Percentiles rank a stretch among this genome's conserved stretches.
phyloP scores from a whole-genome alignment of 2,329 filamentous ascomycete species.

The Uncinocarpus reesii region DNA sequence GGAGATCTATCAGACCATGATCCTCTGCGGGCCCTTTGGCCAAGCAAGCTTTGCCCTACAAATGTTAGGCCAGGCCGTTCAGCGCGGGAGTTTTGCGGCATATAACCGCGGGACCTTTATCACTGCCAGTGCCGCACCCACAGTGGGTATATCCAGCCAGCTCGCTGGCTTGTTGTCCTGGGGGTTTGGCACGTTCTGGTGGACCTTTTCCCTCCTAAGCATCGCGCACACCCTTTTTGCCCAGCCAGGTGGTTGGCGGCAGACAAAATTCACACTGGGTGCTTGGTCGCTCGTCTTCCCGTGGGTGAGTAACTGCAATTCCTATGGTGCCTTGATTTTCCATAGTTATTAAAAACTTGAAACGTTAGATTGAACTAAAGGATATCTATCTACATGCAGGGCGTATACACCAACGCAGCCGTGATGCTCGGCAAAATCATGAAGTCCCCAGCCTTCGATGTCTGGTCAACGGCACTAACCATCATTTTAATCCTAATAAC shows the following conservation, averaged over 20 bases:
- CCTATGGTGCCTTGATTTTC: not conserved
- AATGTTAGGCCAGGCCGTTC: constrained; percentile 28
- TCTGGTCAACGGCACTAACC: constrained; percentile 32
- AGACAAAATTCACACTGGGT: constrained; percentile 24
- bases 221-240: constrained; percentile 23
- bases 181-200: constrained; percentile 37
- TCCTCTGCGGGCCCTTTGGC: constrained; percentile 34
- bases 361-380: not conserved
- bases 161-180: constrained; percentile 33
- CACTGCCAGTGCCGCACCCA: constrained; percentile 24
- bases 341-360: too few species aligned
- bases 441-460: constrained; percentile 31
- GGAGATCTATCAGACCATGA: constrained; percentile 32
- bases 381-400: constrained; percentile 19
- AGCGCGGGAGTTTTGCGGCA: constrained; percentile 24
- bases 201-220: constrained; percentile 32
- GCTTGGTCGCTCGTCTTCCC: constrained; percentile 34
- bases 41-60: constrained; percentile 35
- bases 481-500: constrained; percentile 30
- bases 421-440: constrained; percentile 32
- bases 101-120: constrained; percentile 30
- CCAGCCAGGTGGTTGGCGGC: constrained; percentile 19
- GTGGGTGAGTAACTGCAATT: constrained; percentile 27
- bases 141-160: constrained; percentile 28
- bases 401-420: constrained; percentile 33